Evolutionary conservation across 2,329 filamentous ascomycete genomes (phyloP), one percentile per base, ranked within the genome.

Genomic region (Talaromyces albobiverticillius): DNA sequence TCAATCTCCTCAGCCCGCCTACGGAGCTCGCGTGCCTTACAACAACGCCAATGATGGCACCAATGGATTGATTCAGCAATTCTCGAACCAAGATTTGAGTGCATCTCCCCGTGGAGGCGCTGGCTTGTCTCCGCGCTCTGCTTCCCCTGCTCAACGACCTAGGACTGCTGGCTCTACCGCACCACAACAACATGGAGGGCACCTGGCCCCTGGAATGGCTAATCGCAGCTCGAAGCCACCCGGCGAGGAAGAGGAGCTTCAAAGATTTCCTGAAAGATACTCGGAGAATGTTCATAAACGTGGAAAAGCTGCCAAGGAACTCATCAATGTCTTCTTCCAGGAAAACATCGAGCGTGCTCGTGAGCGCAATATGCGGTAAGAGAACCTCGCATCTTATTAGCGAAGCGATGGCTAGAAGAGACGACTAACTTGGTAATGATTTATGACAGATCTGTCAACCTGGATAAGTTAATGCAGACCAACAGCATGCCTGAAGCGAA

Each of bases 291-390:
- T 95, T 36, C 85, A 88, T 54, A 91, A 94, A 67, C 78, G 83
- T 64, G 81, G 83, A 26, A 85, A 84, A 67, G 80, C 84, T 51
- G 82, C 84, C 45, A 84, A 85, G 65, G 80, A 84, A 62, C 71
- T 86, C 61, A 83, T 87, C 59, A 83, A 83, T 66, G 81, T 84
- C 64, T 97, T 97, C 79, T 99, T 97, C 84, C 95, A 95, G 75
- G 93, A 99, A 74, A 97, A 93, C 70, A 95, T 99, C 53, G 93
- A 96, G 79, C 85, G 94, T 64, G 94, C 94, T 49, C 84, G 93
- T 62, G 94, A 97, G 76, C 86, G 94, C 56, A 99, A 99, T 72
- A 86, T 95, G 73, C 88, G 92, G 92, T 95, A 76, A 64, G 81
- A 69, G 34, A 49, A 9, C 14, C 7, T 42, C 23, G 14, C 25